These are phyloP conservation scores for Kodamaea hsintzibuensis DNA, from an alignment of 805 yeast species.

Conservation along the genomic window DNA sequence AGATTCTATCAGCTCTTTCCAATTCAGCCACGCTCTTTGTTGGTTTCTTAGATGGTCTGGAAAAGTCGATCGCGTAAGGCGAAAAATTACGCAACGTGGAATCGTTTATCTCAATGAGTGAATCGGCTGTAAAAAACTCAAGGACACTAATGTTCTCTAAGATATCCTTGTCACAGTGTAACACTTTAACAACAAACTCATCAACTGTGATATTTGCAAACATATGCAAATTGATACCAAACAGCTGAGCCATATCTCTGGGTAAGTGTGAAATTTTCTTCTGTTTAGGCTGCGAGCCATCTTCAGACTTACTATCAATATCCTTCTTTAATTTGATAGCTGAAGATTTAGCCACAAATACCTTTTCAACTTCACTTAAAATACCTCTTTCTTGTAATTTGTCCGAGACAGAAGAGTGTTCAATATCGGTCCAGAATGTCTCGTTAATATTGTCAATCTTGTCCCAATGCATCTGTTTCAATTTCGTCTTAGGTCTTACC, in stretches of 20 bases:
- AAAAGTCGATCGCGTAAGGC: conserved; percentile 79
- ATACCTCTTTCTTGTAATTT: conserved; percentile 75
- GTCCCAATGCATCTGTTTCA: conserved; percentile 98
- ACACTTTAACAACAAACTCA: conserved; percentile 66
- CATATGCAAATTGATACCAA: conserved; percentile 88
- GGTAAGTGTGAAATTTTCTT: conserved; percentile 70
- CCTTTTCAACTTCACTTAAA: conserved; percentile 77
- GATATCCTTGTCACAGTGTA: conserved; percentile 75
- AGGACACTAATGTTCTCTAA: conserved; percentile 69
- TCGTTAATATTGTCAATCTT: conserved; percentile 79
- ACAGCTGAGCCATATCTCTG: conserved; percentile 88
- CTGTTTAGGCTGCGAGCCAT: conserved; percentile 19
- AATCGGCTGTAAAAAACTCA: conserved; percentile 80
- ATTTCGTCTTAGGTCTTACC: conserved; percentile 63
- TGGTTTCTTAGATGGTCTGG: conserved; percentile 40
- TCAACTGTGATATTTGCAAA: conserved; percentile 62
- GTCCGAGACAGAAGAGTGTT: conserved; percentile 58
- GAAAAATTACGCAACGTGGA: conserved; percentile 68
- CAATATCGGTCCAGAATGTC: conserved; percentile 81
- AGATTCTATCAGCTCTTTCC: conserved; percentile 85
- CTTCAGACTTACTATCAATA: conserved; percentile 7
- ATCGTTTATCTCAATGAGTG: conserved; percentile 72
- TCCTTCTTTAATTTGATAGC: conserved; percentile 38
- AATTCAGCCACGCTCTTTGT: conserved; percentile 74
- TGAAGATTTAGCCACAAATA: conserved; percentile 80